Evolutionary conservation across 257 asterid species (phyloP).

Genomic region (Sherardia arvensis): DNA sequence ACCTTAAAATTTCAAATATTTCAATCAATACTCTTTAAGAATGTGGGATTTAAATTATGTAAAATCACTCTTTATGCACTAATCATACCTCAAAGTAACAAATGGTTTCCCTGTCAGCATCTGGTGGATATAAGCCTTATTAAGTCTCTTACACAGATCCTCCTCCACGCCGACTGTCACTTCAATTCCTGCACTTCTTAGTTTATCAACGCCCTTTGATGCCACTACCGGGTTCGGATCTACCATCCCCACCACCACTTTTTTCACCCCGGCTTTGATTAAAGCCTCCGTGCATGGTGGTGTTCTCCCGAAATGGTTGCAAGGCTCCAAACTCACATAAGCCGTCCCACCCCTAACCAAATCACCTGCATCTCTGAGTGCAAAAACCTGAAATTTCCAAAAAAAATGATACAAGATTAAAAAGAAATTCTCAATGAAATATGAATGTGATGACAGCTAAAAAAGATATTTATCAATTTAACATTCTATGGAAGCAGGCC

Average conservation of each 20-base stretch:
- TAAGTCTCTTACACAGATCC: conserved; percentile 64
- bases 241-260: conserved; percentile 86
- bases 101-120: conserved; percentile 76
- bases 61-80: neutral
- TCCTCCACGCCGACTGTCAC: too few relatives aligned
- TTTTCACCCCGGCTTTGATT: conserved; percentile 71
- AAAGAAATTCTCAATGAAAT: too few relatives aligned
- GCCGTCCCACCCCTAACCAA: conserved; percentile 73
- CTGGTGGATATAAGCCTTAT: conserved; percentile 65
- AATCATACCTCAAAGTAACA: too few relatives aligned
- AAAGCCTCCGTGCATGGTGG: too few relatives aligned
- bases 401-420: neutral
- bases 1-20: neutral
- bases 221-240: conserved; percentile 91
- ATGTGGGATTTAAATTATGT: neutral
- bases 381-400: conserved; percentile 54
- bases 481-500: too few relatives aligned
- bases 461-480: too few relatives aligned
- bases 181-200: conserved; percentile 70
- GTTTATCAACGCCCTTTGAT: conserved; percentile 57
- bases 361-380: conserved; percentile 81
- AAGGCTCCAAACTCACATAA: conserved; percentile 71
- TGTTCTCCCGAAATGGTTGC: too few relatives aligned
- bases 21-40: neutral
- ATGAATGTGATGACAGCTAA: neutral